Evolutionary conservation across 768 basidiomycete genomes (phyloP), one percentile per base, ranked within the genome.

Genomic region (Neoboletus magnificus): DNA sequence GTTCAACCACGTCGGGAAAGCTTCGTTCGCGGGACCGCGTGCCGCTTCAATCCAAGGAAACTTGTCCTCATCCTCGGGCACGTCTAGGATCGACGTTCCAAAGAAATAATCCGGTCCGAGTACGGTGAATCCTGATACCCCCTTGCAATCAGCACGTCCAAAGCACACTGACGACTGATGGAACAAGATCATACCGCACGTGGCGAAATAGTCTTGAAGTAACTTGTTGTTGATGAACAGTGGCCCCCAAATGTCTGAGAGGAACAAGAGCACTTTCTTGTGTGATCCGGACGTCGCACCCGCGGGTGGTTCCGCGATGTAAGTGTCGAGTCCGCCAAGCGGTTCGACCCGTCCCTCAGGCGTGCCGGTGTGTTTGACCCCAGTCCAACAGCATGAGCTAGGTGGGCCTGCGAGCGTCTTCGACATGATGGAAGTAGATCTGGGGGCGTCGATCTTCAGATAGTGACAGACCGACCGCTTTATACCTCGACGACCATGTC

Each of bases 121-220:
- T 0, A 86, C 82, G 48, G 76, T 62, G 65, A 80, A 86, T 0
- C 84, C 84, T 85, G 33, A 9, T 8, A 0, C 10, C 16, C 12
- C 42, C 45, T 0, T n/a, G n/a, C n/a, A n/a, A n/a, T 50, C 47
- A 60, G 23, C 16, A 25, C 42, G 15, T 22, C 29, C 29, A 3
- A 30, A 30, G 29, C 29, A 30, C 29, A 30, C 45, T 4, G 30
- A 23, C 27, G 27, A 27, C 27, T 27, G 27, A 27, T 27, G 27
- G 5, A 5, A 3, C 16, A 10, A 10, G 30, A 22, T 62, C 71
- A 2, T 35, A 85, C 85, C 85, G n/a, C 77, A 71, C 2, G 79
- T 71, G 2, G 86, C 83, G 52, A 81, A 84, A 54, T 79, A 85
- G 63, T 87, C 84, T 62, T 84, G 82, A 5, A 86, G 48, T 5